Base-by-base conservation (phyloP, 768 basidiomycete genomes). In the Pulveroboletus ravenelii region DNA sequence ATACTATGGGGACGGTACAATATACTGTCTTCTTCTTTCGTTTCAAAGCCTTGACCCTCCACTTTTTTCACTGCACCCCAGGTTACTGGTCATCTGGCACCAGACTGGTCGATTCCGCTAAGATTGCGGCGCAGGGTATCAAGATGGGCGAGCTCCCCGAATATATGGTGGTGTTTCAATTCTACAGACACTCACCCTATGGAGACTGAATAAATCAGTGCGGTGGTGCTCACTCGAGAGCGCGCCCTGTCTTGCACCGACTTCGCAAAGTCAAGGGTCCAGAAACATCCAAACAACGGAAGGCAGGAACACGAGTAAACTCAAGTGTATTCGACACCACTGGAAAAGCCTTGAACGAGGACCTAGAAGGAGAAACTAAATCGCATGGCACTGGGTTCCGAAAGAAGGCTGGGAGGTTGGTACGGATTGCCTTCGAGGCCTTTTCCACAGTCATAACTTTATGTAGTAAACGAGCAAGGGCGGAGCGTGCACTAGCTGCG, bases 21-120 rank as follows among this genome's bases (percentile, higher is more conserved):
- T 10, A 30, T 29, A 10, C 2, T 47, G 31, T 47, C 41, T n/a
- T 18, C 39, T 36, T 5, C 27, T 34, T 30, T 41, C 15, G n/a
- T 23, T 37, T 35, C 34, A 37, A 37, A n/a, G 12, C 23, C 7
- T 42, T 68, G 41, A 60, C 41, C 5, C 13, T 17, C 10, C 32
- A 18, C n/a, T 30, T 35, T 37, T 41, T 39, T 18, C 23, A 2
- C 37, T 13, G 3, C 5, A 15, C n/a, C 20, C 30, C 54, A 91
- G 88, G 89, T 9, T 88, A 84, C 60, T 92, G 88, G 87, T 91
- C 89, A 14, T 80, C 84, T 38, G 89, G 90, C 2, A 80, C 69
- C 14, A 78, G 87, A 41, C 73, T 92, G 12, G 72, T 72, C 1
- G 88, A 92, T 65, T 85, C 87, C 1, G 74, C 75, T 2, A 70